Conservation (phyloP, 371 early-diverging fungal species). For the Lichtheimia ramosa region DNA sequence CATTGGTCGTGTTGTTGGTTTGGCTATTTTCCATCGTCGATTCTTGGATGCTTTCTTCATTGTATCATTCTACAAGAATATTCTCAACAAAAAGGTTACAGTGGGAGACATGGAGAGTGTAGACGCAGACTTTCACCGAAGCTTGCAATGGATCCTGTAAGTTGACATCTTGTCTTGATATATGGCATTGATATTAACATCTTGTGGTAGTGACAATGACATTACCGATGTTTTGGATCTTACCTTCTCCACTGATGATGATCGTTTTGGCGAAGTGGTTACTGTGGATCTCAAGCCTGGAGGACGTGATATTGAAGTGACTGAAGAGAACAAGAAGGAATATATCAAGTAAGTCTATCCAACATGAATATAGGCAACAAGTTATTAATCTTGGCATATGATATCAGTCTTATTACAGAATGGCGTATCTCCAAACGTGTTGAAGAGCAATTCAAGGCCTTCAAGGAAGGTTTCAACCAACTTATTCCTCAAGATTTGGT, state of each 20-base stretch:
- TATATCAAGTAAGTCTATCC: slow-evolving; percentile 73
- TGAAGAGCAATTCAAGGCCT: slow-evolving; percentile 91
- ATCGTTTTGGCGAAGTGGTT: slow-evolving; percentile 87
- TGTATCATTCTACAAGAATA: slow-evolving; percentile 95
- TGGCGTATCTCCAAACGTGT: slow-evolving; percentile 86
- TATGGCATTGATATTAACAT: neutral
- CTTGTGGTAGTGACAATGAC: slow-evolving; percentile 71
- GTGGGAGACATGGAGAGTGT: slow-evolving; percentile 95
- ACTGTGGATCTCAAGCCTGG: slow-evolving; percentile 86
- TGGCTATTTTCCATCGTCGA: slow-evolving; percentile 95
- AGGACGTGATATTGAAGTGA: slow-evolving; percentile 89
- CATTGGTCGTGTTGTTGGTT: slow-evolving; percentile 95
- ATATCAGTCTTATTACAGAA: slow-evolving; percentile 66
- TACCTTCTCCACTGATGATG: slow-evolving; percentile 90
- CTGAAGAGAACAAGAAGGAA: slow-evolving; percentile 95
- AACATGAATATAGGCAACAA: neutral
- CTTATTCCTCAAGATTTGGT: slow-evolving; percentile 91
- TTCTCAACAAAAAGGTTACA: slow-evolving; percentile 82
- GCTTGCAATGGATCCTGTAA: slow-evolving; percentile 90
- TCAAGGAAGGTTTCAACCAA: slow-evolving; percentile 94
- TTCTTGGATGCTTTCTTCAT: slow-evolving; percentile 96
- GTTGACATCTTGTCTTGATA: slow-evolving; percentile 7
- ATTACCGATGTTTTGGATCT: slow-evolving; percentile 84
- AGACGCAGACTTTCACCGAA: slow-evolving; percentile 90
- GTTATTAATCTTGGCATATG: neutral